phyloP scores from a whole-genome alignment of 2,329 filamentous ascomycete species.

The Neocatenulostroma microsporum region DNA sequence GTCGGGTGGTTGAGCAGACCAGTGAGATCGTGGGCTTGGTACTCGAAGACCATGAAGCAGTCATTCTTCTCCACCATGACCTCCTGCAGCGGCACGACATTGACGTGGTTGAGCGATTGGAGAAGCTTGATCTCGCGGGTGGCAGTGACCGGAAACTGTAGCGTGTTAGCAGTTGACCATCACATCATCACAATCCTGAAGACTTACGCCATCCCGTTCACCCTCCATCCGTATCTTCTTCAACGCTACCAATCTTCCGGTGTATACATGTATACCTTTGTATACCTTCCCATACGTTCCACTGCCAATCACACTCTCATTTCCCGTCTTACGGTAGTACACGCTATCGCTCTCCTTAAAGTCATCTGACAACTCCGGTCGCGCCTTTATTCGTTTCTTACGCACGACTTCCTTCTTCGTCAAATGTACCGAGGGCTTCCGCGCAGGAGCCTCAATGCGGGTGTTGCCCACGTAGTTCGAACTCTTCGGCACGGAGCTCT shows the following conservation, averaged over 20 bases:
- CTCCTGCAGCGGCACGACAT: slow-evolving; percentile 76
- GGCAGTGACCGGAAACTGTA: slow-evolving; percentile 72
- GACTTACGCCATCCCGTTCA: slow-evolving; percentile 64
- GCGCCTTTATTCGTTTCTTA: slow-evolving; percentile 61
- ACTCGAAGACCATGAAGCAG: slow-evolving; percentile 99
- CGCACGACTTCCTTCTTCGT: slow-evolving; percentile 51
- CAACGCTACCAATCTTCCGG: slow-evolving; percentile 70
- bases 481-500: slow-evolving; percentile 25
- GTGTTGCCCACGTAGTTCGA: slow-evolving; percentile 28
- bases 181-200: not conserved
- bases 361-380: slow-evolving; percentile 63
- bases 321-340: slow-evolving; percentile 92
- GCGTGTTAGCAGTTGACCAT: slow-evolving; percentile 20
- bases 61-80: slow-evolving; percentile 99
- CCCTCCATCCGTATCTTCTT: slow-evolving; percentile 94
- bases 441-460: slow-evolving; percentile 16
- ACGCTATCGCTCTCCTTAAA: slow-evolving; percentile 76
- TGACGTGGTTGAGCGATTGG: slow-evolving; percentile 74
- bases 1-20: slow-evolving; percentile 90
- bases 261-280: slow-evolving; percentile 90
- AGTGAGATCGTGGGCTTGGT: slow-evolving; percentile 90
- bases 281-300: slow-evolving; percentile 95
- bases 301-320: slow-evolving; percentile 91
- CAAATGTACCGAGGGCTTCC: slow-evolving; percentile 15
- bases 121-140: slow-evolving; percentile 86